Evolutionary conservation across 208 protist species (phyloP).

Genomic region (Trichomonas tenax): DNA sequence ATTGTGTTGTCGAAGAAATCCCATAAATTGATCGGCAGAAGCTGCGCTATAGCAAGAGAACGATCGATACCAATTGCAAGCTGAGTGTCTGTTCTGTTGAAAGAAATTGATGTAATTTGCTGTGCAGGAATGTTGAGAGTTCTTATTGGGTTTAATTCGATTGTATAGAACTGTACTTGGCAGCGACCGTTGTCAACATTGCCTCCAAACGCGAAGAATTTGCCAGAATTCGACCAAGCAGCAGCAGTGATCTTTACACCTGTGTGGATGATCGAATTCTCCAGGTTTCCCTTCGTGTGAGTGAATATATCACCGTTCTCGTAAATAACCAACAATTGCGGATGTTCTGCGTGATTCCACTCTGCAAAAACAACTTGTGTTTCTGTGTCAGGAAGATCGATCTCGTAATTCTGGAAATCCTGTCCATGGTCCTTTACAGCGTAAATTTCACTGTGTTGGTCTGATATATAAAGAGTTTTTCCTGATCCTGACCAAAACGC

Average conservation of each 20-base stretch:
- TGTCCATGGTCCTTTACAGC: neutral
- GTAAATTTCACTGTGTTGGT: neutral
- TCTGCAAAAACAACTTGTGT: neutral
- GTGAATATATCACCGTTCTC: neutral
- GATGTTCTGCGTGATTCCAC: neutral
- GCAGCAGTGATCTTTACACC: neutral
- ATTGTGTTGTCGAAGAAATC: neutral
- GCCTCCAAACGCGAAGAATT: neutral
- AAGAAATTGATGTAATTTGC: slow-evolving; percentile 1
- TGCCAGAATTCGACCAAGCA: neutral
- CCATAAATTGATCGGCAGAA: neutral
- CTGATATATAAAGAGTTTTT: neutral
- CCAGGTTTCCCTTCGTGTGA: neutral
- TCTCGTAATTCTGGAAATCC: too few species aligned
- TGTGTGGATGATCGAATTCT: neutral
- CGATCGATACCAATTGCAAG: neutral
- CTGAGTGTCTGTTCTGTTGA: neutral
- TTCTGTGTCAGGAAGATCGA: neutral
- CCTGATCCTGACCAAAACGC: neutral
- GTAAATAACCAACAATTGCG: neutral
- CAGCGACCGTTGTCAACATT: neutral
- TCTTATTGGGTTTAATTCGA: neutral
- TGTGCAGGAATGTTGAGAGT: neutral
- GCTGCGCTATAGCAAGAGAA: neutral
- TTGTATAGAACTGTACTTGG: neutral